A percentile compares a stretch with the other conserved stretches of the same genome.
These are phyloP conservation scores for Aeschynomene evenia DNA, from an alignment of 306 rosid species.

Conservation along the genomic window DNA sequence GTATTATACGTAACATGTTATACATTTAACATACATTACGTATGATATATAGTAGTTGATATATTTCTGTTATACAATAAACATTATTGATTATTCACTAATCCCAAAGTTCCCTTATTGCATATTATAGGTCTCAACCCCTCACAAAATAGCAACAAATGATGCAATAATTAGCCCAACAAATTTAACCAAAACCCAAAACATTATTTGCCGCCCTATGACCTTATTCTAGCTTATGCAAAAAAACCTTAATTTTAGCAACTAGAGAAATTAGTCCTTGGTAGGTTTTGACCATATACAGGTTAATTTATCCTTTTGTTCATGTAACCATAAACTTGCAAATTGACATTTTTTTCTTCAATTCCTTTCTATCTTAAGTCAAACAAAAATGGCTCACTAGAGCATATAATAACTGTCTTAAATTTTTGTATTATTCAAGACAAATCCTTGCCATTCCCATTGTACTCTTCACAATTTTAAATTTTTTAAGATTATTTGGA, in stretches of 20 bases:
- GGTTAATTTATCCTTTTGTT: not conserved
- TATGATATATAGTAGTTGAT: too few relatives aligned
- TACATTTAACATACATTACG: too few relatives aligned
- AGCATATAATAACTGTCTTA: not conserved
- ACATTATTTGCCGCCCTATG: not conserved
- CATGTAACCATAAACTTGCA: not conserved
- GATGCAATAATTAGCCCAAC: not conserved
- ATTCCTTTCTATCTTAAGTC: not conserved
- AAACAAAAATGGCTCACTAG: not conserved
- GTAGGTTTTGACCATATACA: not conserved
- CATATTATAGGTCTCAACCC: constrained; percentile 3
- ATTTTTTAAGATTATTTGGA: too few relatives aligned
- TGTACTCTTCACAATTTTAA: too few relatives aligned
- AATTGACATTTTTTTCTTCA: not conserved
- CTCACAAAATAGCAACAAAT: not conserved
- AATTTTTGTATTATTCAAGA: not conserved
- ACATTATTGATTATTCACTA: too few relatives aligned
- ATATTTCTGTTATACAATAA: too few relatives aligned
- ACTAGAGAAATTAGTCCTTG: not conserved
- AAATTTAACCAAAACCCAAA: not conserved
- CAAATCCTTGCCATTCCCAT: not conserved
- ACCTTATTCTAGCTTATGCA: not conserved
- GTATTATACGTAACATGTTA: too few relatives aligned
- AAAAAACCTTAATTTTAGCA: constrained; percentile 2
- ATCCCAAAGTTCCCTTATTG: not conserved